Evolutionary conservation across 495 filamentous ascomycete species (phyloP).

Genomic region (Coniosporium apollinis): DNA sequence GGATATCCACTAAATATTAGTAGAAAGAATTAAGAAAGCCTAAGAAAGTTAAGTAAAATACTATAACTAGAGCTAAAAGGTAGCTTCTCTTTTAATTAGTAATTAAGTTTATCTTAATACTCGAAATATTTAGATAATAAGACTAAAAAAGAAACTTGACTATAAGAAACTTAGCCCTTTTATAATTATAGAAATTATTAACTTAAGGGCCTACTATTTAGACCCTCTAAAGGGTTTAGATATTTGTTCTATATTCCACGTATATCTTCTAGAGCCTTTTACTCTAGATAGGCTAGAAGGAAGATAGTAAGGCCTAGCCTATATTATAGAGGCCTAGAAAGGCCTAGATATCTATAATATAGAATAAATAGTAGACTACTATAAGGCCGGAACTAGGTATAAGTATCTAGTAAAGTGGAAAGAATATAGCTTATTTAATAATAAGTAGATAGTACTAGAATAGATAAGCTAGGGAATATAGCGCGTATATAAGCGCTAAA

Average conservation of each 20-base stretch:
- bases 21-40: background rate
- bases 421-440: background rate
- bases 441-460: no score
- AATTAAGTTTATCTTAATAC: conserved; percentile 2
- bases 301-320: background rate
- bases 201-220: conserved; percentile 2
- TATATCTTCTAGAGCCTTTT: conserved; percentile 1
- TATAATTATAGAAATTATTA: background rate
- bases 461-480: no score
- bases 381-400: background rate
- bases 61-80: background rate
- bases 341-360: background rate
- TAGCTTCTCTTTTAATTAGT: background rate
- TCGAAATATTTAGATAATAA: conserved; percentile 1
- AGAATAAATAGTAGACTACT: background rate
- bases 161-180: conserved; percentile 1
- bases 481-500: no score
- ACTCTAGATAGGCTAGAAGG: background rate
- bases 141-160: conserved; percentile 4
- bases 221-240: background rate
- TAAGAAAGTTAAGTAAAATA: background rate
- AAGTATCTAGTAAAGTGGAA: conserved; percentile 1
- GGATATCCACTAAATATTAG: no score
- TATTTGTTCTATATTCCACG: background rate
- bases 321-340: background rate